Conservation (phyloP, 352 stramenopile species). For the Phytophthora meadii region DNA sequence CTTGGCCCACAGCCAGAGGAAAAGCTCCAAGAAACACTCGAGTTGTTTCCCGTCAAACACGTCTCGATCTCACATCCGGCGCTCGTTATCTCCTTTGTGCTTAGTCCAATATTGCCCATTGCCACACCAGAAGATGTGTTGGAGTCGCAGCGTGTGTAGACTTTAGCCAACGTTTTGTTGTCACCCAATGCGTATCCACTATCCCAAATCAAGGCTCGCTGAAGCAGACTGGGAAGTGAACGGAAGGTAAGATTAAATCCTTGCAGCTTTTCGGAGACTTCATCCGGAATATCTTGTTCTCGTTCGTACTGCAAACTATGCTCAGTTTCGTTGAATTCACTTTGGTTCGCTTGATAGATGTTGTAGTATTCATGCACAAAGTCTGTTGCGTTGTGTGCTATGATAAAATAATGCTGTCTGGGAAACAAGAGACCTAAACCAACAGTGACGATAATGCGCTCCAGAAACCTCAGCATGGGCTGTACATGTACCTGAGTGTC, state of each 20-base stretch:
- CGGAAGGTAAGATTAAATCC: conserved; percentile 29
- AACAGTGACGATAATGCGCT: background rate
- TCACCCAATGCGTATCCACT: conserved; percentile 34
- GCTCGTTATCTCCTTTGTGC: conserved; percentile 3
- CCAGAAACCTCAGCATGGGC: conserved; percentile 11
- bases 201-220: conserved; percentile 50
- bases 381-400: conserved; percentile 10
- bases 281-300: conserved; percentile 24
- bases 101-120: conserved; percentile 27
- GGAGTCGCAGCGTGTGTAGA: conserved; percentile 33
- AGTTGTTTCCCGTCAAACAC: conserved; percentile 2
- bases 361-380: conserved; percentile 36
- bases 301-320: background rate
- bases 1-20: conserved; percentile 20
- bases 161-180: conserved; percentile 19
- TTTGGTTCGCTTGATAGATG: conserved; percentile 12
- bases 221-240: conserved; percentile 33
- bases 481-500: background rate
- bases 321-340: background rate
- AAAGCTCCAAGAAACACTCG: conserved; percentile 20
- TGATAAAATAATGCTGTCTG: background rate
- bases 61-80: conserved; percentile 13
- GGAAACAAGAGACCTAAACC: background rate
- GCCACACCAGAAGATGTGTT: conserved; percentile 7
- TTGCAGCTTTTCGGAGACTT: conserved; percentile 27